These are phyloP conservation scores for Candida germanica DNA, from an alignment of 805 yeast species.

Conservation along the genomic window DNA sequence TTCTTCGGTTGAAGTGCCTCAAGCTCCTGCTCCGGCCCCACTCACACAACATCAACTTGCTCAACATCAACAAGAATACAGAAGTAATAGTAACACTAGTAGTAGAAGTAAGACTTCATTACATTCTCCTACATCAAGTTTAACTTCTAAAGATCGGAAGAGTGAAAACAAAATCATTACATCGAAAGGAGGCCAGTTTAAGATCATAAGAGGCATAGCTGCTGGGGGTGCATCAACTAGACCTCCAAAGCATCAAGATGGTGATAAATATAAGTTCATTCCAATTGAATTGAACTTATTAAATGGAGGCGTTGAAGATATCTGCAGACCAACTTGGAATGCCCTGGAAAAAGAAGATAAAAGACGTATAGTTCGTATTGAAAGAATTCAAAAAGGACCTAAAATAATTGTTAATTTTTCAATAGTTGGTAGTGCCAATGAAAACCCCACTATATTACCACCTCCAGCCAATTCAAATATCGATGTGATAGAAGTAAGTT, in stretches of 20 bases:
- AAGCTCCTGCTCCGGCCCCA: not conserved
- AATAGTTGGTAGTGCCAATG: conserved; percentile 50
- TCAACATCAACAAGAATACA: not conserved
- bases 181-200: conserved; percentile 21
- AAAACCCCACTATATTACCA: conserved; percentile 39
- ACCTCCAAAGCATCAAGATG: conserved; percentile 46
- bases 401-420: conserved; percentile 47
- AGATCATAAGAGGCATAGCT: conserved; percentile 53
- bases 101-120: not conserved
- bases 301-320: conserved; percentile 45
- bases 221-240: conserved; percentile 57
- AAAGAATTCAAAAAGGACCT: conserved; percentile 49
- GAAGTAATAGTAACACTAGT: not conserved
- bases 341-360: conserved; percentile 44
- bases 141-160: conserved; percentile 5
- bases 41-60: not conserved
- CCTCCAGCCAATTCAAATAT: conserved; percentile 42
- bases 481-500: conserved; percentile 57
- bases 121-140: not conserved
- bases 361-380: conserved; percentile 57
- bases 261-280: conserved; percentile 19
- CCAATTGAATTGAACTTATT: conserved; percentile 49
- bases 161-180: conserved; percentile 15
- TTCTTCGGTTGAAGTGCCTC: too few species aligned
- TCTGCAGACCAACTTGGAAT: conserved; percentile 53